Base-by-base conservation (phyloP, 2,329 filamentous ascomycete genomes). In the Cryoendolithus antarcticus region DNA sequence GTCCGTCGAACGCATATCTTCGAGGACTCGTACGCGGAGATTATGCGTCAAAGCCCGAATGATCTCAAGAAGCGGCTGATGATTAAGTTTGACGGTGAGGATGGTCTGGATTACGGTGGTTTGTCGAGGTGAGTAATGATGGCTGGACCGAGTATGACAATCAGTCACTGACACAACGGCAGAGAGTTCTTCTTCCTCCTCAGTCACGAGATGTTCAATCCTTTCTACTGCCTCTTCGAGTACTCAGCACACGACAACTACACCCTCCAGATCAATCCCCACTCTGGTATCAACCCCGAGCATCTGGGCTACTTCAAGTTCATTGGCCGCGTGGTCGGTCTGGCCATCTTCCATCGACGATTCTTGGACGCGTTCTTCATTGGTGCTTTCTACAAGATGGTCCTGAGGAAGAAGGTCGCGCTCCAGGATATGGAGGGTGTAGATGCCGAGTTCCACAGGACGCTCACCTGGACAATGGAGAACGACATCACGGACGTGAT, bases 271-370 rank as follows among this genome's bases (percentile, higher is more conserved):
- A 98, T 98, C 70, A 98, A 98, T 67, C 91, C 91, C 34, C 91
- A 98, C 63, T 98, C 91, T 12, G 91, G 91, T 48, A 96, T 98
- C 65, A 98, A 98, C 64, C 91, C 91, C 1, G 91, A 98, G 65
- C 91, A 98, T 75, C 70, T 98, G 55, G 96, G 95, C 62, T 98
- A 96, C 68, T 98, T 98, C 77, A 96, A 94, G 64, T 98, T 98
- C 59, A 98, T 98, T 56, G 91, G 91, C 35, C 85, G 91, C 44
- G 91, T 98, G 21, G 91, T 98, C 43, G 91, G 91, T 44, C 65
- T 98, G 51, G 89, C 91, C 44, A 98, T 98, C 56, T 98, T 98
- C 78, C 91, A 98, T 64, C 77, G 91, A 42, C 80, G 91, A 37
- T 98, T 98, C 73, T 68, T 98, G 47, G 91, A 98, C 60, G 93